Conservation (phyloP, 352 stramenopile genomes). For the Sclerospora graminicola region DNA sequence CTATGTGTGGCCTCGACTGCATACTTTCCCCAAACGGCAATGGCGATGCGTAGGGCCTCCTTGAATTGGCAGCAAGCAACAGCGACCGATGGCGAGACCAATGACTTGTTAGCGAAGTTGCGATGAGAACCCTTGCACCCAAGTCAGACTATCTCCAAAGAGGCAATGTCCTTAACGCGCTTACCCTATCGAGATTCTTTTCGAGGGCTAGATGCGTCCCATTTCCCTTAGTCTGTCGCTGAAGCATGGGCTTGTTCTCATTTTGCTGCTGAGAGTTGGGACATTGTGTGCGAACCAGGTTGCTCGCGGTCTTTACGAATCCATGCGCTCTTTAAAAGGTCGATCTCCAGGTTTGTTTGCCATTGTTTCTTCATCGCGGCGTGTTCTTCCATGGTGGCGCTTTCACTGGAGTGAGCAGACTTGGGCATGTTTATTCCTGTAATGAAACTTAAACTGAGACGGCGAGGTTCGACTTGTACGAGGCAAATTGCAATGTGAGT, state of each 20-base stretch:
- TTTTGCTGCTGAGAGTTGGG: conserved; percentile 23
- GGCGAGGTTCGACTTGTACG: neutral
- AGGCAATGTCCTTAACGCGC: too few relatives aligned
- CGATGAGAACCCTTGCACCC: too few relatives aligned
- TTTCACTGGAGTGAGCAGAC: conserved; percentile 13
- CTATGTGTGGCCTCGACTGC: conserved; percentile 6
- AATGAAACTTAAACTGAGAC: neutral
- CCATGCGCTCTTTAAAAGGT: conserved; percentile 49
- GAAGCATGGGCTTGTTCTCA: conserved; percentile 5
- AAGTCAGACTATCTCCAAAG: too few relatives aligned
- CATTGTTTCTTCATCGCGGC: conserved; percentile 49
- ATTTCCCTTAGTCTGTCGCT: neutral
- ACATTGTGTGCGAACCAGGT: conserved; percentile 20
- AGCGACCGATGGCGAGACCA: neutral
- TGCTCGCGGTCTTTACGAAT: conserved; percentile 50
- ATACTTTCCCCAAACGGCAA: conserved; percentile 5
- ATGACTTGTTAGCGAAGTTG: too few relatives aligned
- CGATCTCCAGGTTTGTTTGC: conserved; percentile 56
- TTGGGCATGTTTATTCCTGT: conserved; percentile 19
- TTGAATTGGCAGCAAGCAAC: neutral
- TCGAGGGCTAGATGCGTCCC: neutral
- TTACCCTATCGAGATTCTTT: neutral
- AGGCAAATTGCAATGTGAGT: conserved; percentile 26
- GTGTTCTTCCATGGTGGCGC: conserved; percentile 25
- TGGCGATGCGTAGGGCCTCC: neutral